A percentile compares a stretch with the other conserved stretches of the same genome.
These are phyloP conservation scores for Alternaria triticina DNA, from an alignment of 2,329 filamentous ascomycete species.

Conservation along the genomic window DNA sequence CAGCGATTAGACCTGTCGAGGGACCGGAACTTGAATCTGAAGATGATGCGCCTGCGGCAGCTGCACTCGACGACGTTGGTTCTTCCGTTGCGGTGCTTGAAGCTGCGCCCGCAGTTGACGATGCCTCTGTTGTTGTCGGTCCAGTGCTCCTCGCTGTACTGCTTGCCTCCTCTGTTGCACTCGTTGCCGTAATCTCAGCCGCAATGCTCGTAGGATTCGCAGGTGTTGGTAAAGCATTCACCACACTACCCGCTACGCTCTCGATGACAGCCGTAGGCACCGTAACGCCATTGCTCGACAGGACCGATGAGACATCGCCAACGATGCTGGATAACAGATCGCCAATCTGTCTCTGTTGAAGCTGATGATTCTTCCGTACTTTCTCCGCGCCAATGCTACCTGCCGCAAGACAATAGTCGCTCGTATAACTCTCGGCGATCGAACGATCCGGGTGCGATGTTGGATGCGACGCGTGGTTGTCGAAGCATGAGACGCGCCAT, in stretches of 20 bases:
- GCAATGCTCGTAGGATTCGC: slow-evolving; percentile 2
- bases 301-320: slow-evolving; percentile 12
- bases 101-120: background rate
- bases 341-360: slow-evolving; percentile 14
- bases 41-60: background rate
- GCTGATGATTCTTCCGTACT: slow-evolving; percentile 6
- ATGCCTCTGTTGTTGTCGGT: background rate
- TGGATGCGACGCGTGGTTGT: slow-evolving; percentile 12
- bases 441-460: slow-evolving; percentile 1
- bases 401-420: slow-evolving; percentile 10
- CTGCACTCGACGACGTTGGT: background rate
- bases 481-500: slow-evolving; percentile 19
- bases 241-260: slow-evolving; percentile 1
- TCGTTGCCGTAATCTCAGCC: background rate
- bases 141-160: background rate
- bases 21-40: slow-evolving; percentile 1
- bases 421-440: background rate
- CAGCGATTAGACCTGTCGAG: slow-evolving; percentile 16
- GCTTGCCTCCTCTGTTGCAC: background rate
- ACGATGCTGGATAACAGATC: slow-evolving; percentile 15
- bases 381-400: slow-evolving; percentile 5
- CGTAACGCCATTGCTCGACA: slow-evolving; percentile 7
- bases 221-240: background rate
- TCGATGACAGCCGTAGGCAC: slow-evolving; percentile 6
- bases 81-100: background rate